Evolutionary conservation across 1,284 basidiomycete species (phyloP).

Genomic region (Blastosporella zonata): DNA sequence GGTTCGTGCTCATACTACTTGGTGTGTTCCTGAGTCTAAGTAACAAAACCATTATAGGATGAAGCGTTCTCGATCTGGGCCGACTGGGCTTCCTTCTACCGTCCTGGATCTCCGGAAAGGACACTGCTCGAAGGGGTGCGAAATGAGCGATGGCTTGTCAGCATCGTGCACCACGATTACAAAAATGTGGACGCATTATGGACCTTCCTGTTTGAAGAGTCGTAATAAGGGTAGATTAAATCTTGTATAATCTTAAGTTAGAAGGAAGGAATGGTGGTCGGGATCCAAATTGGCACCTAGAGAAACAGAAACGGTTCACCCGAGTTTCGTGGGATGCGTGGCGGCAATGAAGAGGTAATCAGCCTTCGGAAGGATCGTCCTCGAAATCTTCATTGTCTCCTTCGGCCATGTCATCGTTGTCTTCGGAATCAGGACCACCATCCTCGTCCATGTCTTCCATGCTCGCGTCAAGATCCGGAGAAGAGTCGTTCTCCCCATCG

Average conservation of each 20-base stretch:
- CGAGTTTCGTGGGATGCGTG: too few relatives aligned
- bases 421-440: constrained; percentile 29
- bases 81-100: constrained; percentile 90
- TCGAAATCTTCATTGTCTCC: constrained; percentile 38
- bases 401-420: constrained; percentile 42
- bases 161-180: constrained; percentile 93
- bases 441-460: constrained; percentile 74
- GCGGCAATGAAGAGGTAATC: background rate
- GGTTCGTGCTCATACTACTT: constrained; percentile 39
- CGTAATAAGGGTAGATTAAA: constrained; percentile 11
- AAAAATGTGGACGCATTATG: constrained; percentile 82
- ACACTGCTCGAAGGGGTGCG: constrained; percentile 70
- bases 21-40: background rate
- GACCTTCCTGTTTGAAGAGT: constrained; percentile 67
- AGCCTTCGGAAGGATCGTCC: constrained; percentile 33
- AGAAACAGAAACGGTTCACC: too few relatives aligned
- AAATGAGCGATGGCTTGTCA: constrained; percentile 86
- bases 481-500: constrained; percentile 56
- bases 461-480: constrained; percentile 62
- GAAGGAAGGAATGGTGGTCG: background rate
- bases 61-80: constrained; percentile 97
- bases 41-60: constrained; percentile 50
- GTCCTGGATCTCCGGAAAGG: constrained; percentile 72
- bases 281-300: background rate
- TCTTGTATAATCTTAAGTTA: constrained; percentile 9